phyloP scores from a whole-genome alignment of 192 early-diverging fungal genomes.

The Entrophospora sp. region DNA sequence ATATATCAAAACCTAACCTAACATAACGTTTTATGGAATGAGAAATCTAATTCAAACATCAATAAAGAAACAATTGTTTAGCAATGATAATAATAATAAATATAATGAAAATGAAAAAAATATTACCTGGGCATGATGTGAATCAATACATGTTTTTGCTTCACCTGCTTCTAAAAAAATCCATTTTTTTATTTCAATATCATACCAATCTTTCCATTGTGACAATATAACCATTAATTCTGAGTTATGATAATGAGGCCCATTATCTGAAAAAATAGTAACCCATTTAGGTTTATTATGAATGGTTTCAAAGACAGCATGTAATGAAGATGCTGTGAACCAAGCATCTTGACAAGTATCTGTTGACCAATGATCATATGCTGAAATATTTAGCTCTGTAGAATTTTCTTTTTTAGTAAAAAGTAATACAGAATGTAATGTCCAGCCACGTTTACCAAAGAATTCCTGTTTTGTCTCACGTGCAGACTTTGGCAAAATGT shows the following conservation, averaged over 20 bases:
- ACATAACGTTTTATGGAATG: no score
- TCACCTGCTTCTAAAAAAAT: not conserved
- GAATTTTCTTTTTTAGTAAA: not conserved
- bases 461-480: not conserved
- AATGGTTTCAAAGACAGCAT: not conserved
- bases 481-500: not conserved
- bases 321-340: not conserved
- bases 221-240: not conserved
- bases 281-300: not conserved
- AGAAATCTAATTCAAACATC: no score
- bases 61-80: no score
- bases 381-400: not conserved
- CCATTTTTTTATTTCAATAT: not conserved
- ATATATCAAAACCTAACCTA: no score
- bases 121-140: no score
- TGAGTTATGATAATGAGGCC: not conserved
- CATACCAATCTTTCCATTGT: not conserved
- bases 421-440: not conserved
- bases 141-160: not conserved
- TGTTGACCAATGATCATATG: not conserved
- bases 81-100: no score
- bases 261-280: not conserved
- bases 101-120: no score
- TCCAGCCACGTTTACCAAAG: not conserved
- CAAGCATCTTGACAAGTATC: not conserved